Conservation (phyloP, 768 basidiomycete species). For the Daedaleopsis sinensis region DNA sequence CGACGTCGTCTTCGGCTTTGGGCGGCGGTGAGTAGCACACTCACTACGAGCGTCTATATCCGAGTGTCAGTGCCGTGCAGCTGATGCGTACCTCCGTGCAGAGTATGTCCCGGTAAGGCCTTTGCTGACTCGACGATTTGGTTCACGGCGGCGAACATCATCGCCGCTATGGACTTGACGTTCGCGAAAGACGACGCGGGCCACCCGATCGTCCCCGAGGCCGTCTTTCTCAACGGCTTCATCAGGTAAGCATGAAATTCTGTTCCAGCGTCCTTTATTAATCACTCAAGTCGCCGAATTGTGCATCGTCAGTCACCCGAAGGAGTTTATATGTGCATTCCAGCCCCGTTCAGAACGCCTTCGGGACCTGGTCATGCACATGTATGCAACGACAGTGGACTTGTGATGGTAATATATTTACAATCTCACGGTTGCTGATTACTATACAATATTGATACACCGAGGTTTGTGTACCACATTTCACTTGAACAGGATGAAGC, state of each 20-base stretch:
- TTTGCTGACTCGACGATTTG: conserved; percentile 30
- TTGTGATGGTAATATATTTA: too few relatives aligned
- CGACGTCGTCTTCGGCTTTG: conserved; percentile 23
- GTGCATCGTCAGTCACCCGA: conserved; percentile 3
- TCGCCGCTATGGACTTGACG: conserved; percentile 30
- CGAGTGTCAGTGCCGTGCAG: background rate
- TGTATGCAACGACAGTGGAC: too few relatives aligned
- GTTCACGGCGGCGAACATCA: conserved; percentile 29
- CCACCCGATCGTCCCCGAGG: conserved; percentile 38
- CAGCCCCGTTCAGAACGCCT: conserved; percentile 2
- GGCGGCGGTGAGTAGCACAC: conserved; percentile 13
- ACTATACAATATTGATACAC: too few relatives aligned
- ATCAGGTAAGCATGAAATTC: background rate
- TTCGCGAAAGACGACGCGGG: conserved; percentile 41
- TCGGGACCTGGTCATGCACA: conserved; percentile 8
- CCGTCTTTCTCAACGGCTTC: conserved; percentile 44
- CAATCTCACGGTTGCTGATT: too few relatives aligned
- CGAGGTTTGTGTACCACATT: too few relatives aligned
- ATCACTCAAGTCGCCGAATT: background rate
- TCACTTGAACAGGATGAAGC: too few relatives aligned
- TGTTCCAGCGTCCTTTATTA: background rate
- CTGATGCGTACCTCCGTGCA: background rate
- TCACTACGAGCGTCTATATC: too few relatives aligned
- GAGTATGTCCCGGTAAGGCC: conserved; percentile 31
- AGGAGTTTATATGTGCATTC: conserved; percentile 12